Conservation (phyloP, 805 yeast species). For the Candida saitoana region DNA sequence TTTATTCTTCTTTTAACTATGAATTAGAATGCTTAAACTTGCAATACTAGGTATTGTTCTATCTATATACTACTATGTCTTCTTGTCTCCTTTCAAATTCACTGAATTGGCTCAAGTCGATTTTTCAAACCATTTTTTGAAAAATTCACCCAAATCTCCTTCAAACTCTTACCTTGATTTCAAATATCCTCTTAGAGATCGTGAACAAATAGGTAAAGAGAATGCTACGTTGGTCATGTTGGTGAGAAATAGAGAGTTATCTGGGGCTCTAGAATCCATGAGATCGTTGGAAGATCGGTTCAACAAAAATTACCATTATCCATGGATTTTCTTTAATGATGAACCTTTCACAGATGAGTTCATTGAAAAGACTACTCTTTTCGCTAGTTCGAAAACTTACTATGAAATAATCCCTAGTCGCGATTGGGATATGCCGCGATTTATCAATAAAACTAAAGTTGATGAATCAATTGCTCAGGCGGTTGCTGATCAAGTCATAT, state of each 20-base stretch:
- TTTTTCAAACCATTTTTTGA: slow-evolving; percentile 11
- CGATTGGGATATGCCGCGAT: slow-evolving; percentile 40
- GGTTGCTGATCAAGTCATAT: slow-evolving; percentile 23
- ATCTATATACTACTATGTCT: neutral
- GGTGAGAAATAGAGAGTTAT: slow-evolving; percentile 75
- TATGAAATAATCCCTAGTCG: slow-evolving; percentile 37
- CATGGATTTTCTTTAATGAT: slow-evolving; percentile 44
- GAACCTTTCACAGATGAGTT: slow-evolving; percentile 40
- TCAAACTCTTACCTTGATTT: slow-evolving; percentile 24
- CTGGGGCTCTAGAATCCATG: slow-evolving; percentile 57
- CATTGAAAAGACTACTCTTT: slow-evolving; percentile 38
- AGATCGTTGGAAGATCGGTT: slow-evolving; percentile 42
- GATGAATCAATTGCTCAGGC: slow-evolving; percentile 21
- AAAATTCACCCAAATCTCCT: slow-evolving; percentile 22
- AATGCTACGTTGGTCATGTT: slow-evolving; percentile 88
- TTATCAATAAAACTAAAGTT: slow-evolving; percentile 28
- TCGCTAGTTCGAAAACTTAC: slow-evolving; percentile 41
- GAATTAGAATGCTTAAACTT: neutral
- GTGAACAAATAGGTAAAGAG: slow-evolving; percentile 48
- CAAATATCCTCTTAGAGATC: slow-evolving; percentile 24
- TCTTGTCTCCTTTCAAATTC: neutral
- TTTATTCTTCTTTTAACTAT: neutral
- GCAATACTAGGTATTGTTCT: slow-evolving; percentile 1
- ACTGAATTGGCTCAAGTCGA: neutral
- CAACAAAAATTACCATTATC: slow-evolving; percentile 35